Percentiles rank a stretch among this genome's conserved stretches.
Evolutionary conservation across 2,329 filamentous ascomycete species (phyloP).

Genomic region (Paraphaeosphaeria minitans): DNA sequence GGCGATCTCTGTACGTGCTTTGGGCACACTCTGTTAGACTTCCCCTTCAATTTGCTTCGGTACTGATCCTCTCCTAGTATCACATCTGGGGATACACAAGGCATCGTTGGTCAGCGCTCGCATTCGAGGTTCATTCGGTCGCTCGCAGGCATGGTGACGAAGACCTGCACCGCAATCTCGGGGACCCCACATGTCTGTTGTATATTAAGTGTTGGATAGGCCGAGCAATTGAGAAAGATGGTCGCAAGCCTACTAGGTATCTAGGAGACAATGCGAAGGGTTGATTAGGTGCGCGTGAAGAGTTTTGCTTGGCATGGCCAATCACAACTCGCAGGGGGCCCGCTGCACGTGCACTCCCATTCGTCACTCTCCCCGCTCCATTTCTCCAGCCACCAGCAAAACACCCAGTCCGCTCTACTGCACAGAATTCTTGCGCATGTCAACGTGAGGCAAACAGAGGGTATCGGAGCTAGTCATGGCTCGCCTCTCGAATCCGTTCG

Average conservation of each 20-base stretch:
- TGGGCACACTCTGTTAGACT: too few relatives aligned
- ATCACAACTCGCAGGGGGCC: background rate
- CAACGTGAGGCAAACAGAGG: constrained; percentile 6
- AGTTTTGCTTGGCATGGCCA: constrained; percentile 5
- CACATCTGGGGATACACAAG: too few relatives aligned
- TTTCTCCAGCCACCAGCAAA: constrained; percentile 2
- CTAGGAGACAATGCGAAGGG: background rate
- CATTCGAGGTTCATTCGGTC: too few relatives aligned
- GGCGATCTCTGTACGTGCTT: too few relatives aligned
- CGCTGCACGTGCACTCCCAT: background rate
- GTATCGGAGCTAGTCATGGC: constrained; percentile 33
- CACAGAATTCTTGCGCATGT: background rate
- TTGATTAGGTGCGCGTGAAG: background rate
- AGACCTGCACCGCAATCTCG: too few relatives aligned
- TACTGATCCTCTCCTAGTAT: too few relatives aligned
- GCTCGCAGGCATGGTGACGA: too few relatives aligned
- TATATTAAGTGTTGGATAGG: too few relatives aligned
- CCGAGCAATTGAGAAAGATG: background rate
- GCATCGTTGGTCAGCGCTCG: too few relatives aligned
- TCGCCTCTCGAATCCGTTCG: constrained; percentile 57
- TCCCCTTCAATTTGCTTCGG: too few relatives aligned
- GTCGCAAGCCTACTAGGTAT: background rate
- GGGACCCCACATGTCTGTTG: too few relatives aligned
- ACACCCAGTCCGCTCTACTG: background rate
- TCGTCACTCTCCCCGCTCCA: constrained; percentile 9